Evolutionary conservation across 805 yeast genomes (phyloP).

Genomic region (baker's yeast (Saccharomyces cerevisiae)): DNA sequence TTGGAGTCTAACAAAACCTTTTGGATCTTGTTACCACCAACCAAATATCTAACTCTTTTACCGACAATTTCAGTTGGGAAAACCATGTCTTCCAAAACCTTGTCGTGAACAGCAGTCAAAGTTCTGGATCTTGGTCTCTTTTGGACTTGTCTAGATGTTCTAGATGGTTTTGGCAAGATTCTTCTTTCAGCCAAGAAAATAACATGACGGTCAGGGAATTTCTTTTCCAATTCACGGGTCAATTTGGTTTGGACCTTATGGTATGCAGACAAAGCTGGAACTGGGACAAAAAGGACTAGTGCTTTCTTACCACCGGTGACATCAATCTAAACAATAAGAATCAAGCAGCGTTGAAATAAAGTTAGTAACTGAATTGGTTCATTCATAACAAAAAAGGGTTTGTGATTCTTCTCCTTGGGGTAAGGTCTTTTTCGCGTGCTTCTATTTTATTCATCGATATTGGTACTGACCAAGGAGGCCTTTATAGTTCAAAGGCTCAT

Average conservation of each 20-base stretch:
- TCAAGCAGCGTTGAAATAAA: slow-evolving; percentile 5
- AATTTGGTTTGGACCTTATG: slow-evolving; percentile 96
- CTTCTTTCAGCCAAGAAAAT: slow-evolving; percentile 99
- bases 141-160: slow-evolving; percentile 87
- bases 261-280: slow-evolving; percentile 84
- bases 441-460: background rate
- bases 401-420: background rate
- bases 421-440: background rate
- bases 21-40: slow-evolving; percentile 97
- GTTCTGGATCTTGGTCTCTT: slow-evolving; percentile 99
- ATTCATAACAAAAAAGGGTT: background rate
- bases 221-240: slow-evolving; percentile 99
- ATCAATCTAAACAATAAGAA: slow-evolving; percentile 48
- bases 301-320: slow-evolving; percentile 98
- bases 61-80: slow-evolving; percentile 99
- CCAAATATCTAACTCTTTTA: slow-evolving; percentile 98
- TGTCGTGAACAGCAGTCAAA: slow-evolving; percentile 96
- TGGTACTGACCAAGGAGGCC: background rate
- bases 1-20: slow-evolving; percentile 96
- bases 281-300: slow-evolving; percentile 95
- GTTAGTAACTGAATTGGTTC: slow-evolving; percentile 10
- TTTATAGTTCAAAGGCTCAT: background rate
- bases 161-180: slow-evolving; percentile 97
- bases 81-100: slow-evolving; percentile 95
- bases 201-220: slow-evolving; percentile 99